Base-by-base conservation (phyloP, 1,284 basidiomycete genomes). In the Termitomyces sp. region DNA sequence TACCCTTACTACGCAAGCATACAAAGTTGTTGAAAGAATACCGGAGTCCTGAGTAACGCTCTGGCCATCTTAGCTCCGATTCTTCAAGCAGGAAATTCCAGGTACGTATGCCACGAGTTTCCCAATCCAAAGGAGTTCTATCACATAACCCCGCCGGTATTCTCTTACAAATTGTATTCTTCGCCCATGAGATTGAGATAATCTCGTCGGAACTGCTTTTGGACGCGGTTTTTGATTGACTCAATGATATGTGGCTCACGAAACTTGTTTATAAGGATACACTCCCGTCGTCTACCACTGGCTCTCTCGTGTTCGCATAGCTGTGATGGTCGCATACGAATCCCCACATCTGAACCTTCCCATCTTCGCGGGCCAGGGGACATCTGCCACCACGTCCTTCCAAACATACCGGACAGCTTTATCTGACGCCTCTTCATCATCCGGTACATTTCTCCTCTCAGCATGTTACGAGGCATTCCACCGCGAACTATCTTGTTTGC, bases 321-420 rank as follows among this genome's bases (percentile, higher is more conserved):
- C 51, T 47, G 33, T 34, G 40, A 59, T 61, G 58, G 14, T 18
- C 26, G 42, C 33, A 16, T n/a, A 21, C 42, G 39, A 38, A 21
- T 26, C 50, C 34, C 30, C 59, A 51, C 46, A 33, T 21, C 42
- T 69, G 26, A 54, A 68, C 54, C 59, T 82, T 43, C 79, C 78
- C 8, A 62, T 82, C 31, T 82, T 85, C 56, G 72, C 77, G 45
- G 81, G 81, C 6, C 82, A 84, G 58, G 83, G 80, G 7, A 72
- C 75, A 3, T 53, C 70, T 8, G 65, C 67, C n/a, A 52, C 66
- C 11, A 68, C 66, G 47, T 59, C 72, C n/a, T 50, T 57, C 5
- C 64, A 67, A 13, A 70, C 70, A 10, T 67, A 68, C 4, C 61
- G 71, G 10, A 72, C 69, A 54, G 76, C 77, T 11, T 55, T 75